Percentiles rank a stretch among this genome's conserved stretches.
phyloP scores from a whole-genome alignment of 192 early-diverging fungal species.

The Gamsiella multidivaricata region DNA sequence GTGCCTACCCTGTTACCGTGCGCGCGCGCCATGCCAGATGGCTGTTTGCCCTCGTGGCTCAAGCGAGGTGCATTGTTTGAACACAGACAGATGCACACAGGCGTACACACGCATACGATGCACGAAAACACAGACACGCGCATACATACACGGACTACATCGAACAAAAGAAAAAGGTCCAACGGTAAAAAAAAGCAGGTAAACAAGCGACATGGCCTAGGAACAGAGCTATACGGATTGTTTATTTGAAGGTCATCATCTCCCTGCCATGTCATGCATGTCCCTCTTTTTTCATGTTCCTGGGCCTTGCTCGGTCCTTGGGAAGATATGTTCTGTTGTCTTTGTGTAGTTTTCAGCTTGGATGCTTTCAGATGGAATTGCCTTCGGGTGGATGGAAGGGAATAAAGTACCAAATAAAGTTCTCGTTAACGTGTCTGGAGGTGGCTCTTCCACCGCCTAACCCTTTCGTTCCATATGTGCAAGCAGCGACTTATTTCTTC shows the following conservation, averaged over 20 bases:
- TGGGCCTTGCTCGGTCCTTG: too few relatives aligned
- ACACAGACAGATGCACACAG: too few relatives aligned
- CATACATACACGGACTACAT: background rate
- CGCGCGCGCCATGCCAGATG: background rate
- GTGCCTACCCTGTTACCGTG: too few relatives aligned
- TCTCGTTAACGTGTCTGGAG: background rate
- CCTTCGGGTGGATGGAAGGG: too few relatives aligned
- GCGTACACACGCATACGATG: background rate
- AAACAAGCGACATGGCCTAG: background rate
- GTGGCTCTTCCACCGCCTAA: too few relatives aligned
- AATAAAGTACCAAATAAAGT: too few relatives aligned
- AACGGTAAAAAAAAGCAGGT: constrained; percentile 1
- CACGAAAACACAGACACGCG: background rate
- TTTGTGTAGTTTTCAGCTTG: too few relatives aligned
- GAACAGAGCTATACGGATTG: background rate
- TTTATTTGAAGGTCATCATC: background rate
- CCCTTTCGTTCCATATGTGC: constrained; percentile 1
- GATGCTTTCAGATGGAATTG: too few relatives aligned
- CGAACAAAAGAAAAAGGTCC: background rate
- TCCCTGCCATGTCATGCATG: too few relatives aligned
- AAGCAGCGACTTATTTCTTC: background rate
- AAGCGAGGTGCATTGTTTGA: constrained; percentile 4
- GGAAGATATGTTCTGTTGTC: too few relatives aligned
- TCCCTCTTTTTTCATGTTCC: too few relatives aligned
- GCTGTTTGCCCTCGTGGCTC: constrained; percentile 16